Percentiles rank a stretch among this genome's conserved stretches.
Evolutionary conservation across 495 filamentous ascomycete genomes (phyloP).

Genomic region (Aspergillus carlsbadensis): DNA sequence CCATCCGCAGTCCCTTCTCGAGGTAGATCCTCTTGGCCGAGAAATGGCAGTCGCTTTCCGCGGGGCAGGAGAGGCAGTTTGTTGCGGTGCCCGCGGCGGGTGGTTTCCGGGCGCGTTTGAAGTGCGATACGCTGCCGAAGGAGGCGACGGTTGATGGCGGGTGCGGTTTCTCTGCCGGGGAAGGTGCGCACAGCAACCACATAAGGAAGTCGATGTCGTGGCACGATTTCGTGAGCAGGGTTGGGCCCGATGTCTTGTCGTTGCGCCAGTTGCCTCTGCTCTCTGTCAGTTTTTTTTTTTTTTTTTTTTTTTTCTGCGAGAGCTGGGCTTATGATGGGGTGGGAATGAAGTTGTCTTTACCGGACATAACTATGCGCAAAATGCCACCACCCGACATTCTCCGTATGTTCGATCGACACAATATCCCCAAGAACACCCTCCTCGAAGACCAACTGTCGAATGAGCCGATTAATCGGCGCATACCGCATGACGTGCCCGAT

Average conservation of each 20-base stretch:
- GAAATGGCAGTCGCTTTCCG: conserved; percentile 72
- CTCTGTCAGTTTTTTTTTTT: not conserved
- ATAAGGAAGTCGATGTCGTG: conserved; percentile 83
- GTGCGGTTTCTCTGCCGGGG: conserved; percentile 46
- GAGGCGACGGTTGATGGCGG: conserved; percentile 64
- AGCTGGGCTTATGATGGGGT: not conserved
- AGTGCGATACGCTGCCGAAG: conserved; percentile 53
- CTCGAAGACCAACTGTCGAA: conserved; percentile 62
- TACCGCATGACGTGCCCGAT: conserved; percentile 67
- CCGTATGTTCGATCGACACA: conserved; percentile 74
- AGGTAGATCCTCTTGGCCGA: conserved; percentile 81
- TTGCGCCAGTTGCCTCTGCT: conserved; percentile 67
- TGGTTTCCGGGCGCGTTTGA: conserved; percentile 66
- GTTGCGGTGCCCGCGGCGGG: conserved; percentile 63
- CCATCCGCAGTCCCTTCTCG: conserved; percentile 54
- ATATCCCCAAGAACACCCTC: conserved; percentile 67
- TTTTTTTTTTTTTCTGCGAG: too few relatives aligned
- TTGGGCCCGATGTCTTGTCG: conserved; percentile 27
- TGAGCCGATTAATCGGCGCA: conserved; percentile 72
- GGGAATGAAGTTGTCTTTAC: not conserved
- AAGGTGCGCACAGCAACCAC: conserved; percentile 52
- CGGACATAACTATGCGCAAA: conserved; percentile 80
- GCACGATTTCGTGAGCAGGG: conserved; percentile 80
- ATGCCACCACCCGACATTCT: conserved; percentile 88
- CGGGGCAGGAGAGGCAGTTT: conserved; percentile 75